Base-by-base conservation (phyloP, 1,284 basidiomycete genomes). In the Cutaneotrichosporon arboriforme region DNA sequence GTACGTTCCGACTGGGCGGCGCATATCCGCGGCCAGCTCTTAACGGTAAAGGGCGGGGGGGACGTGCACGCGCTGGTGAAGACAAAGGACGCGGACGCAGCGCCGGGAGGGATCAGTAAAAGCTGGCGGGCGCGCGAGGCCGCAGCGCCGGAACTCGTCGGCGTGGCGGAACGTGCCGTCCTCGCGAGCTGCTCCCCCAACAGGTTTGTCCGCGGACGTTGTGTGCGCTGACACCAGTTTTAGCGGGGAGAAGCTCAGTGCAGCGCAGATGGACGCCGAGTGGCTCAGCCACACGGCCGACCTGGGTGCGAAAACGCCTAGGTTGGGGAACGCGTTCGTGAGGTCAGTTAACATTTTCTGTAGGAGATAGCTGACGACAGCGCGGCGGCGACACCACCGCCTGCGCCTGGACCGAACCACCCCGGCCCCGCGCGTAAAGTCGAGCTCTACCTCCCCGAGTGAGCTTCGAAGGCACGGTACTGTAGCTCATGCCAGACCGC, bases 371-470 rank as follows among this genome's bases (percentile, higher is more conserved):
- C 26, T 31, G 10, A 31, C 26, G 10, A 31, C 26, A 31, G 26
- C 10, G 26, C 26, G 26, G n/a, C n/a, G n/a, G n/a, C n/a, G 26
- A 31, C 26, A 31, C n/a, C n/a, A n/a, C n/a, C n/a, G n/a, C n/a
- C n/a, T n/a, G n/a, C n/a, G n/a, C n/a, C n/a, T n/a, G n/a, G n/a
- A n/a, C n/a, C n/a, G n/a, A n/a, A n/a, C n/a, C 26, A 10, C 10
- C 7, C 26, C 26, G 26, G 5, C 26, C 26, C 8, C 22, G n/a
- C 7, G 7, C 9, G 38, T 17, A 38, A 38, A 7, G 49, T 62
- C 13, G 63, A 68, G 35, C 46, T 70, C 9, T 72, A 68, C 44
- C 58, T 72, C 2, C 65, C 70, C n/a, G 67, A 70, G 68, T 69
- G 43, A 58, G 23, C 20, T 43, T n/a, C n/a, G n/a, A n/a, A n/a